Evolutionary conservation across 257 asterid genomes (phyloP), one percentile per base, ranked within the genome.

Genomic region (Paulownia fortunei): DNA sequence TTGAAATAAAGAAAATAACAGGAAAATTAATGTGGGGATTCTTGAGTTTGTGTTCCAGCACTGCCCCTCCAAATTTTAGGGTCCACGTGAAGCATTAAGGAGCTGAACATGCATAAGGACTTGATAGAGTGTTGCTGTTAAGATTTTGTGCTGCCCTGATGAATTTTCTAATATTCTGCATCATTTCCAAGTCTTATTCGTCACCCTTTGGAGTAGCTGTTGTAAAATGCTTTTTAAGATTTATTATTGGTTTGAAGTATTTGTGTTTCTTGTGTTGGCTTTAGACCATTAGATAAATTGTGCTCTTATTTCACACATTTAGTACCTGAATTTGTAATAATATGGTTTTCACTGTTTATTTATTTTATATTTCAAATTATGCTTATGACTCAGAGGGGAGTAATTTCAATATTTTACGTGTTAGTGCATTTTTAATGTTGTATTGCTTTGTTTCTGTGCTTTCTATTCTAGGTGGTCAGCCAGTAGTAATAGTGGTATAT

Each of bases 381-480:
- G 32, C 44, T 27, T 49, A n/a, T 59, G 32, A 23, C 36, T 23
- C 72, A 3, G 23, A 5, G 42, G 8, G 30, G 71, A 54, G 16
- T 41, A 56, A 72, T 56, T 39, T 58, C 74, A 64, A 49, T n/a
- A 27, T 32, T 47, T 54, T n/a, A 27, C 21, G 49, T 75, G 60
- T 27, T 68, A 1, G 13, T 67, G 42, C 62, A 67, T 46, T 61
- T 76, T 65, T 78, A 66, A 72, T 74, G 68, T 34, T 60, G 16
- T 37, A 58, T 62, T 73, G 26, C 56, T 76, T 71, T 70, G 34
- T 51, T 77, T 60, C 3, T 84, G 47, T 76, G 67, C 67, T 58
- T 47, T 75, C 52, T 75, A 93, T 47, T 75, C 52, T 75, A 93
- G 99, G 90, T 96, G 94, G 99, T 80, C 92, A n/a, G 92, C 91